Evolutionary conservation across 2,329 filamentous ascomycete species (phyloP).

Genomic region (Lecanicillium sp.): DNA sequence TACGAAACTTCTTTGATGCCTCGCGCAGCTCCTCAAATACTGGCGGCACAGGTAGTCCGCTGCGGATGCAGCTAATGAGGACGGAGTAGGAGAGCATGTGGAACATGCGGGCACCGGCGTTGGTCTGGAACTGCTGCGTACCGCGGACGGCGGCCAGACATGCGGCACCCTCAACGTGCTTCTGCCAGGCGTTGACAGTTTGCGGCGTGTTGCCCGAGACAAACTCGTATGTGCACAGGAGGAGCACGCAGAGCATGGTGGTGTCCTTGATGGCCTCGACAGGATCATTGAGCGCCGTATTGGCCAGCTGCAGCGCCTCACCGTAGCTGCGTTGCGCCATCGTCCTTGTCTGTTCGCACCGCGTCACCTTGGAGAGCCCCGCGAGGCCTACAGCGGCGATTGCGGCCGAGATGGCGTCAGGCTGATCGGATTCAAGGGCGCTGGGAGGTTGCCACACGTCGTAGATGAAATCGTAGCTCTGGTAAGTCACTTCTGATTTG

Average conservation of each 20-base stretch:
- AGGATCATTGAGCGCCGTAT: constrained; percentile 38
- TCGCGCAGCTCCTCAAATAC: constrained; percentile 37
- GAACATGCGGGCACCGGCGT: constrained; percentile 43
- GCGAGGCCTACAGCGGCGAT: constrained; percentile 49
- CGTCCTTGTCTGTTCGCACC: constrained; percentile 32
- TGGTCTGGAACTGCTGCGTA: constrained; percentile 34
- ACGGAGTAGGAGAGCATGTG: constrained; percentile 44
- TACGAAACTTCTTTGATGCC: constrained; percentile 28
- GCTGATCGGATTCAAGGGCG: constrained; percentile 20
- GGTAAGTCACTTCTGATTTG: constrained; percentile 36
- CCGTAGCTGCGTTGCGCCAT: constrained; percentile 43
- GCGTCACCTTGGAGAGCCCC: constrained; percentile 39
- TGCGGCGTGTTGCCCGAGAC: constrained; percentile 37
- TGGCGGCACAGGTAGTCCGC: constrained; percentile 39
- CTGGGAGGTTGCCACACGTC: constrained; percentile 42
- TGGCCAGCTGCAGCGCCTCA: constrained; percentile 42
- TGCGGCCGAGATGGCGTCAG: constrained; percentile 41
- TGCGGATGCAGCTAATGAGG: constrained; percentile 44
- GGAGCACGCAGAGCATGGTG: constrained; percentile 46
- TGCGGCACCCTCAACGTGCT: constrained; percentile 46
- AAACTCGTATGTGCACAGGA: constrained; percentile 48
- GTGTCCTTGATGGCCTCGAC: constrained; percentile 36
- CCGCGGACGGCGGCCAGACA: constrained; percentile 43
- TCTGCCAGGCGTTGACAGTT: constrained; percentile 43
- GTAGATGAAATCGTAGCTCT: constrained; percentile 45